A percentile compares a stretch with the other conserved stretches of the same genome.
phyloP scores from a whole-genome alignment of 306 rosid genomes.

The Quillaja saponaria region DNA sequence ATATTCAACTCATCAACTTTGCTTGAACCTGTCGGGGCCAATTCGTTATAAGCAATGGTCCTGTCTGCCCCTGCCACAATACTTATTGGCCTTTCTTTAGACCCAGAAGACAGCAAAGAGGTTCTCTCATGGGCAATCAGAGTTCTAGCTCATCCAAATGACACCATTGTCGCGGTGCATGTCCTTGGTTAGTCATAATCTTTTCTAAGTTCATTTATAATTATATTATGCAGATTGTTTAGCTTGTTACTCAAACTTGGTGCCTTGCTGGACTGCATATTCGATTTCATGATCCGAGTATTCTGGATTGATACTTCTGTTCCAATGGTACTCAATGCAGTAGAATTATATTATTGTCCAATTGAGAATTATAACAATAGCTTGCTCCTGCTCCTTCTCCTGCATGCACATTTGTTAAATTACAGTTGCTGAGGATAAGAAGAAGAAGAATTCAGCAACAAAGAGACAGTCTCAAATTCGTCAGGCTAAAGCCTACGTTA shows the following conservation, averaged over 20 bases:
- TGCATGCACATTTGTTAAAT: conserved; percentile 18
- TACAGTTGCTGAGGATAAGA: conserved; percentile 50
- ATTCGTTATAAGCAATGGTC: conserved; percentile 38
- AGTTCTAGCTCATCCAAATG: conserved; percentile 75
- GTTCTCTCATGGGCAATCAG: conserved; percentile 72
- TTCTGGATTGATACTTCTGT: too few species aligned
- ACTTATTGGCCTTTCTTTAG: conserved; percentile 75
- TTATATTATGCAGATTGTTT: background rate
- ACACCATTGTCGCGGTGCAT: conserved; percentile 74
- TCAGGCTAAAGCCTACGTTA: conserved; percentile 78
- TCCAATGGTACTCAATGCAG: too few species aligned
- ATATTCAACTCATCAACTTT: conserved; percentile 8
- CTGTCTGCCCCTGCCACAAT: conserved; percentile 52
- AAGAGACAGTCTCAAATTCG: conserved; percentile 66
- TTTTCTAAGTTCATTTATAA: background rate
- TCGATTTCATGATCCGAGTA: too few species aligned
- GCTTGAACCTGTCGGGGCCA: conserved; percentile 18
- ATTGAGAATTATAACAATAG: too few species aligned
- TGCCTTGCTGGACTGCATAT: too few species aligned
- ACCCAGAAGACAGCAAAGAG: conserved; percentile 64
- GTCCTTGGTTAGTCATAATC: conserved; percentile 67
- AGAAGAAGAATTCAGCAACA: conserved; percentile 38
- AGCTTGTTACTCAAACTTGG: background rate
- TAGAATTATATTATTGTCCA: too few species aligned
- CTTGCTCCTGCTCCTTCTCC: too few species aligned